phyloP scores from a whole-genome alignment of 176 grass and related monocot genomes.

The Triticum aestivum region DNA sequence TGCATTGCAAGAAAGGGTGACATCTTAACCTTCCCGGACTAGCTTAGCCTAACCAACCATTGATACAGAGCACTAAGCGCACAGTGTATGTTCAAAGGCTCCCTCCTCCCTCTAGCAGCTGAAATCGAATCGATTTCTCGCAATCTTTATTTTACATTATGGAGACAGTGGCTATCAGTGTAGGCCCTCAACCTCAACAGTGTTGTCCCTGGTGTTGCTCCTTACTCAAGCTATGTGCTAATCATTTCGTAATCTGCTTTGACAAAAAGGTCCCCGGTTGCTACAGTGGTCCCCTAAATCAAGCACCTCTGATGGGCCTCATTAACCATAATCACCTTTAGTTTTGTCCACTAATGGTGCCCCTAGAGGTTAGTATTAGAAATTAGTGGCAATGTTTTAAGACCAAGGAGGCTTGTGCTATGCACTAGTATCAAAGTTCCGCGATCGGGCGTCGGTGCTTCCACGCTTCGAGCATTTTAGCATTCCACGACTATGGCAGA shows the following conservation, averaged over 20 bases:
- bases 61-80: conserved; percentile 16
- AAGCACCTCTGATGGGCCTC: conserved; percentile 22
- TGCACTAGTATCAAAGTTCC: neutral
- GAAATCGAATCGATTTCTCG: neutral
- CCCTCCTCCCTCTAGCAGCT: neutral
- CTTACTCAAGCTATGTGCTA: conserved; percentile 45
- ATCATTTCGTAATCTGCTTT: conserved; percentile 38
- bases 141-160: neutral
- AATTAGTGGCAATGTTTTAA: conserved; percentile 12
- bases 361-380: neutral
- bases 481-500: neutral
- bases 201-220: conserved; percentile 32
- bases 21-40: conserved; percentile 58
- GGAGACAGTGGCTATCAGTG: conserved; percentile 6
- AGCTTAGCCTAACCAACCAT: conserved; percentile 58
- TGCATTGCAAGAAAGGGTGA: conserved; percentile 44
- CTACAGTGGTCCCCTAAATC: neutral
- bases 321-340: conserved; percentile 12
- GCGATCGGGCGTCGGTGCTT: neutral
- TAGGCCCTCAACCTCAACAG: conserved; percentile 4
- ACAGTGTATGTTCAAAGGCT: conserved; percentile 14
- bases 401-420: neutral
- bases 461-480: neutral
- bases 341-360: neutral
- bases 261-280: conserved; percentile 11